Evolutionary conservation across 2,329 filamentous ascomycete genomes (phyloP), one percentile per base, ranked within the genome.

Genomic region (Venturia aucupariae): DNA sequence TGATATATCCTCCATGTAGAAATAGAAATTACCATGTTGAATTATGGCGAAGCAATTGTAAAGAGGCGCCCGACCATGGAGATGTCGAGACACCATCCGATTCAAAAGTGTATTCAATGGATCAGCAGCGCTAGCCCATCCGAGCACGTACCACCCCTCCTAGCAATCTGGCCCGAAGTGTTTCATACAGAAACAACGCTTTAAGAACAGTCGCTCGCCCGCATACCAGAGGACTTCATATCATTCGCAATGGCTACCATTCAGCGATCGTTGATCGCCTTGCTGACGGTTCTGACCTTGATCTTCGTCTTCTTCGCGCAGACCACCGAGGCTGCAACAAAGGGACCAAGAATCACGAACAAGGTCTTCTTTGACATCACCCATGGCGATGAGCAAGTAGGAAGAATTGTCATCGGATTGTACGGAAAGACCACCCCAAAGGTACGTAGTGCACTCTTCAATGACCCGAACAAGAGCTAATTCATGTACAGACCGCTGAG

Each of bases 321-420:
- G 77, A 84, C 85, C 41, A 86, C 84, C 66, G 86, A 89, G 70
- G 89, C 90, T 64, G 59, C 59, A 17, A 81, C 81, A 69, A 91
- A 93, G 81, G 93, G 94, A 59, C 93, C 91, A 68, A 95, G 94
- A 86, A 93, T 97, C 81, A 97, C 92, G 72, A 83, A 90, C 83
- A 96, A 96, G 86, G 84, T 94, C 78, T 94, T 86, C 83, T 93
- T 95, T 76, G 90, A 94, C 77, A 87, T 95, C 69, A 79, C 82
- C 72, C 86, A 91, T 72, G 90, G 88, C 72, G 90, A 90, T 68
- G 81, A 91, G 77, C 75, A 82, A 60, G 74, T 93, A 51, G 90
- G 90, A 67, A 86, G 88, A 67, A 82, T 95, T 70, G 87, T 90
- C 69, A 85, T 94, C 42, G 90, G 90, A 70, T 86, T 95, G 61